Base-by-base conservation (phyloP, 768 basidiomycete species). In the Hebeloma cylindrosporum region DNA sequence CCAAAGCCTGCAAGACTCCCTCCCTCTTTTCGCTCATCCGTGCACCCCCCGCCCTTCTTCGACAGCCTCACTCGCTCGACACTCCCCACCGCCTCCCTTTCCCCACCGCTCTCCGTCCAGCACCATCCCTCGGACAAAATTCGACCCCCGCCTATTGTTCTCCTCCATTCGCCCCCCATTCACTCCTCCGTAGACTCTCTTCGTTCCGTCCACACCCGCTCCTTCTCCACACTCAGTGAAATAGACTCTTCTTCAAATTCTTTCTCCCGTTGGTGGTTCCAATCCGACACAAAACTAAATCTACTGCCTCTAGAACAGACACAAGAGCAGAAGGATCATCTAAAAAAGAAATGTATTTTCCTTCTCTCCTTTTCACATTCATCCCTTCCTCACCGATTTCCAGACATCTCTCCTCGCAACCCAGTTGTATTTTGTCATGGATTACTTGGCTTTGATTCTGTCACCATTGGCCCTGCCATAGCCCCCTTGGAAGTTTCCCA, bases 341-440 rank as follows among this genome's bases (percentile, higher is more conserved):
- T 66, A 7, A 68, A 72, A 25, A 74, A 72, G 51, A 88, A 86
- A 64, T 88, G 88, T 87, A 50, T 51, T 78, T 73, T 9, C 25
- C 20, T 11, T 23, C 16, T 40, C 40, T 38, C 32, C 22, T 40
- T 47, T 20, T 14, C 2, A 18, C 34, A 21, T 27, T 39, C 27
- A 14, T 29, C 16, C 31, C 14, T 20, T 34, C 44, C 51, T 46
- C 31, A 46, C 42, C 37, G 45, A 16, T 44, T 37, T 43, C 5
- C 61, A 92, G 89, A 94, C 59, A 77, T 78, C 4, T 73, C 89
- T 1, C 86, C 94, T 0, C 78, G 78, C 47, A 81, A 91, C 51
- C 95, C 95, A 0, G 67, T 97, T 33, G 86, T 98, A 1, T 97
- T 98, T 65, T 98, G 95, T 54, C 95, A 98, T 60, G 95, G 94